These are phyloP conservation scores for Wickerhamiella domercqiae DNA, from an alignment of 805 yeast species.

Conservation along the genomic window DNA sequence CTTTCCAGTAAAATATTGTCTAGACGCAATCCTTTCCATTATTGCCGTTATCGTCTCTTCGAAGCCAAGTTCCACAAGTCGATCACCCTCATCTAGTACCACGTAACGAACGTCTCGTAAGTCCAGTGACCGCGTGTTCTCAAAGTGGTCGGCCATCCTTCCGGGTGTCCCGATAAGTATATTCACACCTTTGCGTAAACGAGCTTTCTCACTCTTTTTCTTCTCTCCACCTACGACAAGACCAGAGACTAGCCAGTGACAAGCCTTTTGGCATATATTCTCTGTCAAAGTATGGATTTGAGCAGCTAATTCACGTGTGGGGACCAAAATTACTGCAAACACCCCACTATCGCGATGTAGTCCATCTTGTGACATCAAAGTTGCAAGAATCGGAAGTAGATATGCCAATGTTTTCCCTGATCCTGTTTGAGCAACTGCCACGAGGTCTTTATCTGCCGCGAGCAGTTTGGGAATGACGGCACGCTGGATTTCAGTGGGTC, in stretches of 20 bases:
- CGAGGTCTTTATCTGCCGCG: slow-evolving; percentile 42
- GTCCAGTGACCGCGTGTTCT: slow-evolving; percentile 65
- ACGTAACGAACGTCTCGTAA: slow-evolving; percentile 65
- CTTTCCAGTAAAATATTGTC: slow-evolving; percentile 24
- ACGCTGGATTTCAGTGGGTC: slow-evolving; percentile 80
- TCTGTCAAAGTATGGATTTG: slow-evolving; percentile 79
- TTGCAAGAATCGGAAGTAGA: slow-evolving; percentile 64
- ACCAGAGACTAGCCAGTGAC: slow-evolving; percentile 87
- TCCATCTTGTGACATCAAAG: slow-evolving; percentile 40
- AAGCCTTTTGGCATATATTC: slow-evolving; percentile 44
- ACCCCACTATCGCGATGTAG: slow-evolving; percentile 57
- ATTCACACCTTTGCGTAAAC: slow-evolving; percentile 90
- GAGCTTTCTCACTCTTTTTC: slow-evolving; percentile 90
- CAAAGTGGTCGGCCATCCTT: slow-evolving; percentile 84
- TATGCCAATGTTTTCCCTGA: slow-evolving; percentile 93
- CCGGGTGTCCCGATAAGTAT: slow-evolving; percentile 97
- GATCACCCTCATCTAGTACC: slow-evolving; percentile 94
- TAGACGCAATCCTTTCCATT: slow-evolving; percentile 39
- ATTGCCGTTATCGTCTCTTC: slow-evolving; percentile 82
- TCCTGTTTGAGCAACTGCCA: slow-evolving; percentile 95
- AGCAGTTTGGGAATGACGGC: slow-evolving; percentile 54
- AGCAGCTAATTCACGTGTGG: slow-evolving; percentile 87
- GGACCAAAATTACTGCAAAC: slow-evolving; percentile 77
- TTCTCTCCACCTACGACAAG: slow-evolving; percentile 96
- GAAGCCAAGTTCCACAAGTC: slow-evolving; percentile 88